A percentile compares a stretch with the other conserved stretches of the same genome.
Conservation (phyloP, 2,329 filamentous ascomycete species). For the Fusarium sororula region DNA sequence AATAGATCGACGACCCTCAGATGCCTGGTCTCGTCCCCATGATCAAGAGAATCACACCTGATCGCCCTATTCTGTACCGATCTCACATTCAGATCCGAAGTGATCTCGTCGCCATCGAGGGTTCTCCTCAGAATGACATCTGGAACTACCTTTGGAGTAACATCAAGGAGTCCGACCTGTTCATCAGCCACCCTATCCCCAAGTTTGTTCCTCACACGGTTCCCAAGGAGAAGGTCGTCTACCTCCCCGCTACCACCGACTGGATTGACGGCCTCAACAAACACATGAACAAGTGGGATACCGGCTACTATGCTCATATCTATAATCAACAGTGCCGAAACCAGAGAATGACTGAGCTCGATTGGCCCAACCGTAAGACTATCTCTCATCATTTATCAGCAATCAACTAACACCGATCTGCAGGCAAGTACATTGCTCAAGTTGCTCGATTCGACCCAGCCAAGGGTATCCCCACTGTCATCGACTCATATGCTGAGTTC, state of each 20-base stretch:
- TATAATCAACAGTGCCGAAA: conserved; percentile 71
- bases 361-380: conserved; percentile 61
- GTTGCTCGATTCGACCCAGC: conserved; percentile 85
- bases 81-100: conserved; percentile 85
- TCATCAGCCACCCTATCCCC: conserved; percentile 83
- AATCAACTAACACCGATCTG: conserved; percentile 21
- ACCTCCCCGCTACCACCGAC: conserved; percentile 83
- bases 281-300: conserved; percentile 73
- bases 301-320: conserved; percentile 77
- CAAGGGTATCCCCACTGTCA: conserved; percentile 81
- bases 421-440: conserved; percentile 78
- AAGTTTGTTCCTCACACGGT: conserved; percentile 78
- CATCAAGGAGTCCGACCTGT: conserved; percentile 77
- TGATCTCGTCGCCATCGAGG: conserved; percentile 71
- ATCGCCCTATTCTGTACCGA: conserved; percentile 81
- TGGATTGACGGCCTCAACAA: conserved; percentile 89
- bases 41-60: conserved; percentile 74
- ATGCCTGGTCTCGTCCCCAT: conserved; percentile 83
- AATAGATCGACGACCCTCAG: conserved; percentile 80
- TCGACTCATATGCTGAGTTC: conserved; percentile 80
- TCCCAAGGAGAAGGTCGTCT: conserved; percentile 71
- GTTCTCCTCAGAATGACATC: conserved; percentile 74
- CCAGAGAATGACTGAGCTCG: conserved; percentile 63
- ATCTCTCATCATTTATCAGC: not conserved
- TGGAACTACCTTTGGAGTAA: conserved; percentile 81